Evolutionary conservation across 2,329 filamentous ascomycete genomes (phyloP).

Genomic region (Calonectria pseudoreteaudii): DNA sequence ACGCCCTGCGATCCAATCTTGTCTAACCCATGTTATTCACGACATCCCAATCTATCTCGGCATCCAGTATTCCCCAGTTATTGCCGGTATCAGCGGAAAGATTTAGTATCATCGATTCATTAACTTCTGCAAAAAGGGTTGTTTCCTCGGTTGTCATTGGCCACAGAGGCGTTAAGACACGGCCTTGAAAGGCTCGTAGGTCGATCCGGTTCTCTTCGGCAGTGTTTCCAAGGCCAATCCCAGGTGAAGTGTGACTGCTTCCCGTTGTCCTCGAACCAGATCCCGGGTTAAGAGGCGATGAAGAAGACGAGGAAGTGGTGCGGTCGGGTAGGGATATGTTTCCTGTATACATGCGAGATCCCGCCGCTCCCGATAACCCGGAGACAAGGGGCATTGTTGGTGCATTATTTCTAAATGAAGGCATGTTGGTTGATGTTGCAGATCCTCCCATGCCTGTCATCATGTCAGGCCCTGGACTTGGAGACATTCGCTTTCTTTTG

Average conservation of each 20-base stretch:
- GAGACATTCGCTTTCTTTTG: conserved; percentile 49
- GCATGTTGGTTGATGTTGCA: background rate
- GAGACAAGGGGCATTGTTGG: background rate
- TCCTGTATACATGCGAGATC: conserved; percentile 21
- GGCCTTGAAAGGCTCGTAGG: conserved; percentile 48
- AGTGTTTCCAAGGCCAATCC: conserved; percentile 49
- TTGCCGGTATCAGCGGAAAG: conserved; percentile 38
- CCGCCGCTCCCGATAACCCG: background rate
- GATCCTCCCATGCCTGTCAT: conserved; percentile 6
- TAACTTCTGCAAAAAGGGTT: conserved; percentile 44
- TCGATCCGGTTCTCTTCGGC: conserved; percentile 51
- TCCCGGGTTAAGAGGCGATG: conserved; percentile 43
- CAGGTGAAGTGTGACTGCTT: conserved; percentile 48
- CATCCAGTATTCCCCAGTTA: conserved; percentile 46
- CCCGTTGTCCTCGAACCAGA: conserved; percentile 38
- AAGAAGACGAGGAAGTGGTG: conserved; percentile 47
- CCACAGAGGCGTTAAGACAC: conserved; percentile 47
- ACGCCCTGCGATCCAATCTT: background rate
- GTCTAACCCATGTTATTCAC: conserved; percentile 9
- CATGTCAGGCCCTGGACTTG: conserved; percentile 39
- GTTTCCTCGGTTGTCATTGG: conserved; percentile 43
- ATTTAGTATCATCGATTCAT: conserved; percentile 40
- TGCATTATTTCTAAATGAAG: background rate
- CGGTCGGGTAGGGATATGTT: conserved; percentile 45
- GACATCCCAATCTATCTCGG: conserved; percentile 41